Evolutionary conservation across 192 early-diverging fungal species (phyloP), one percentile per base, ranked within the genome.

Genomic region (Funneliformis mosseae): DNA sequence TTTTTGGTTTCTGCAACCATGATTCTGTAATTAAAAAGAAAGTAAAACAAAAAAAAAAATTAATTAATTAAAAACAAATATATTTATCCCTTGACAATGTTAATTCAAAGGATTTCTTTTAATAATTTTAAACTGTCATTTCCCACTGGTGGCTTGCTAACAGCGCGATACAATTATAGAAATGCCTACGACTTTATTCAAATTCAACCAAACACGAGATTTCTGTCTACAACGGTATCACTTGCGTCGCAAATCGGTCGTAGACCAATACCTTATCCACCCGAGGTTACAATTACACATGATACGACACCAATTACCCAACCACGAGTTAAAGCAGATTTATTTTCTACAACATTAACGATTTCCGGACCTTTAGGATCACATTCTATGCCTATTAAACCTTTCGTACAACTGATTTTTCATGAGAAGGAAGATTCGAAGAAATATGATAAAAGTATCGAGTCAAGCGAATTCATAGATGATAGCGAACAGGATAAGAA

Each of bases 341-440:
- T 89, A 11, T 79, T 90, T 82, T 92, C 90, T 74, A 91, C 91
- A 3, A 89, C 85, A 25, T 83, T 97, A 23, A 87, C 84, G 69
- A 93, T 99, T 28, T 92, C 78, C 0, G 97, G 97, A 1, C 96
- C 96, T 1, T 80, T 94, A 7, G 97, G 96, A 27, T 84, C 89
- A n/a, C 91, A 95, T 23, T 80, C 79, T 21, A 85, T 96, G 86
- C 92, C 95, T 0, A 90, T 99, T 68, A 91, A 93, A 74, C 93
- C 95, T n/a, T 99, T 89, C 81, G 91, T 98, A 41, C 75, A 84
- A 27, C 60, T 95, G 21, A 76, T 77, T 12, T 81, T 84, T 68
- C 67, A 79, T 27, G 59, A 85, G 67, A 77, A 81, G 46, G 81
- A 84, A 60, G 33, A 64, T 23, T 25, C 38, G 11, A 14, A 25